These are phyloP conservation scores for Rhodomyrtus tomentosa DNA, from an alignment of 345 rosid genomes.

Conservation along the genomic window DNA sequence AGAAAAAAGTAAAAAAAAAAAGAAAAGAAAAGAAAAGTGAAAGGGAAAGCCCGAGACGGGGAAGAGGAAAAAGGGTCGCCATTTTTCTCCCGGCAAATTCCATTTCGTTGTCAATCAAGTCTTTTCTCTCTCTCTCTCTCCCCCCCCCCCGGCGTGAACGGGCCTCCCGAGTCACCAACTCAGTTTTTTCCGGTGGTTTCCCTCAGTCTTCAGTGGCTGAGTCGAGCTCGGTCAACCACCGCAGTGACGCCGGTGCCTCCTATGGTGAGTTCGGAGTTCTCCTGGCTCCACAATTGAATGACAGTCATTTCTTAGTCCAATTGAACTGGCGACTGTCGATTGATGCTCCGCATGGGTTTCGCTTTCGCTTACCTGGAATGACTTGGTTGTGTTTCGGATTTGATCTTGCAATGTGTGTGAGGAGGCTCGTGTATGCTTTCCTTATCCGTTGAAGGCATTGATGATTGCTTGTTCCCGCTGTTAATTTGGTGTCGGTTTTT, in stretches of 20 bases:
- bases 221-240: background rate
- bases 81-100: background rate
- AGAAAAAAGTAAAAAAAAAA: background rate
- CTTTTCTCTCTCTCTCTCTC: background rate
- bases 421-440: background rate
- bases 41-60: background rate
- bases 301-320: background rate
- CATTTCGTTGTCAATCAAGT: background rate
- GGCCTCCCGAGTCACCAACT: background rate
- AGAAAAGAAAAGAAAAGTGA: fast-evolving
- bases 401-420: background rate
- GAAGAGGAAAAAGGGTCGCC: background rate
- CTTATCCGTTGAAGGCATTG: background rate
- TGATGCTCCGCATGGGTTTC: background rate
- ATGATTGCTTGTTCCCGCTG: background rate
- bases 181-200: background rate
- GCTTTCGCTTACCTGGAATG: background rate
- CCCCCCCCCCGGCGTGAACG: background rate
- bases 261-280: background rate
- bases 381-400: background rate
- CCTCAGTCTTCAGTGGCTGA: background rate
- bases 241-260: background rate
- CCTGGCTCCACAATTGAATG: background rate
- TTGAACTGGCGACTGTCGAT: background rate
- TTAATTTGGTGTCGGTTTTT: background rate